These are phyloP conservation scores for Cryptosporidium viatorum DNA, from an alignment of 169 alveolate species.

Conservation along the genomic window DNA sequence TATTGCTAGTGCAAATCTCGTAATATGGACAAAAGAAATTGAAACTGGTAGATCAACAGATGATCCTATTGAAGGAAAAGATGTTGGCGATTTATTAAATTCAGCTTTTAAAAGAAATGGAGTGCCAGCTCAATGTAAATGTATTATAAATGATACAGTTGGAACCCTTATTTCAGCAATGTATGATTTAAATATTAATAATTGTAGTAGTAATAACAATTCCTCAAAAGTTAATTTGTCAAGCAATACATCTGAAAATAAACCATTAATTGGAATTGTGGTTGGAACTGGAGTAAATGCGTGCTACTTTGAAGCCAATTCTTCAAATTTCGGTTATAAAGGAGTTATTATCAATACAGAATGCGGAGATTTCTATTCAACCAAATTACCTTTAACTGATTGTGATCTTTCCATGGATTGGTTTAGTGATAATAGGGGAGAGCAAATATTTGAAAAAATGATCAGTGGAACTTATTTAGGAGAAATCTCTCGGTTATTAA, in stretches of 20 bases:
- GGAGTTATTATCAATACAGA: slow-evolving; percentile 89
- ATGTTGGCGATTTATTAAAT: slow-evolving; percentile 86
- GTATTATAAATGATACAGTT: slow-evolving; percentile 89
- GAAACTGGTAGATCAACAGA: slow-evolving; percentile 90
- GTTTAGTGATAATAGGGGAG: slow-evolving; percentile 86
- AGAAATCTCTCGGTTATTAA: slow-evolving; percentile 85
- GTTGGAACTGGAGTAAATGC: slow-evolving; percentile 91
- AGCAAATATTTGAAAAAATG: slow-evolving; percentile 88
- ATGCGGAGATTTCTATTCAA: slow-evolving; percentile 87
- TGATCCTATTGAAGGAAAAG: slow-evolving; percentile 92
- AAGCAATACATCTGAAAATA: background rate
- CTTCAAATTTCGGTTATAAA: slow-evolving; percentile 83
- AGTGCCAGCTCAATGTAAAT: slow-evolving; percentile 84
- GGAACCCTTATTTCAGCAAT: slow-evolving; percentile 88
- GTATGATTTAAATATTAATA: slow-evolving; percentile 33
- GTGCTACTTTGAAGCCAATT: slow-evolving; percentile 89
- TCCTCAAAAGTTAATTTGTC: background rate
- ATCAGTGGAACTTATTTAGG: slow-evolving; percentile 91
- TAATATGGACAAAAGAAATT: slow-evolving; percentile 92
- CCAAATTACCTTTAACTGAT: slow-evolving; percentile 86
- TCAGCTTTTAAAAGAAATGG: slow-evolving; percentile 84
- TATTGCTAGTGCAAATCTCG: slow-evolving; percentile 77
- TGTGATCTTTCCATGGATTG: slow-evolving; percentile 85
- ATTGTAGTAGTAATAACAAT: background rate
- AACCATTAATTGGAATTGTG: slow-evolving; percentile 84